A percentile compares a stretch with the other conserved stretches of the same genome.
These are phyloP conservation scores for Nicotiana tabacum DNA, from an alignment of 257 asterid species.

Conservation along the genomic window DNA sequence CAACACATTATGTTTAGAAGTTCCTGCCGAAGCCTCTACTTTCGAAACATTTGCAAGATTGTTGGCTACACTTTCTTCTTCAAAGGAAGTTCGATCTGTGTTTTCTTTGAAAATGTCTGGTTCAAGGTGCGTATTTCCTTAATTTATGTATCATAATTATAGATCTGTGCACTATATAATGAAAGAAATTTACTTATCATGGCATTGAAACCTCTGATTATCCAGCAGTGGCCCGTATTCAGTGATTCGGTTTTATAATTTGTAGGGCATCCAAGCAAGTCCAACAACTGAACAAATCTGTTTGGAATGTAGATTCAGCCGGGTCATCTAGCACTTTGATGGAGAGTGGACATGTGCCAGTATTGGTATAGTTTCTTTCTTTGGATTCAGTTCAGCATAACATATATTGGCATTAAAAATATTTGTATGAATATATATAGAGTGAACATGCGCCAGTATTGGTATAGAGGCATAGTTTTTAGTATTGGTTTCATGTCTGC, in stretches of 20 bases:
- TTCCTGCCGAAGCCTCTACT: slow-evolving; percentile 81
- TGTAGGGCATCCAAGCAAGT: slow-evolving; percentile 71
- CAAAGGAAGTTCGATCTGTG: slow-evolving; percentile 82
- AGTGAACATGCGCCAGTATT: background rate
- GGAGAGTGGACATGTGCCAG: slow-evolving; percentile 78
- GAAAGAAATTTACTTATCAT: slow-evolving; percentile 3
- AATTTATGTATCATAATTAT: slow-evolving; percentile 10
- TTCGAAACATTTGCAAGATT: slow-evolving; percentile 89
- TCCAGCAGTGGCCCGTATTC: background rate
- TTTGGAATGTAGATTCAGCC: slow-evolving; percentile 75
- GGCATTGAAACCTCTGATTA: background rate
- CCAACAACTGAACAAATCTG: slow-evolving; percentile 63
- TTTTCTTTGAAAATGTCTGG: slow-evolving; percentile 62
- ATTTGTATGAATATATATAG: background rate
- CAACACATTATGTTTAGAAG: slow-evolving; percentile 61
- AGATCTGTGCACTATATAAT: background rate
- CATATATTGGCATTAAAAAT: background rate
- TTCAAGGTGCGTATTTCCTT: slow-evolving; percentile 51
- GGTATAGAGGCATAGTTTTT: background rate
- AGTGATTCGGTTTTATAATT: slow-evolving; percentile 13
- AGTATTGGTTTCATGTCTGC: background rate
- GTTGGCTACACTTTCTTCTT: slow-evolving; percentile 82
- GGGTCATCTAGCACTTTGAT: slow-evolving; percentile 71
- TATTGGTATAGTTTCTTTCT: slow-evolving; percentile 37
- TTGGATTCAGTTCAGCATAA: background rate